A percentile compares a stretch with the other conserved stretches of the same genome.
These are phyloP conservation scores for Orbilia blumenaviensis DNA, from an alignment of 2,329 filamentous ascomycete species.

Conservation along the genomic window DNA sequence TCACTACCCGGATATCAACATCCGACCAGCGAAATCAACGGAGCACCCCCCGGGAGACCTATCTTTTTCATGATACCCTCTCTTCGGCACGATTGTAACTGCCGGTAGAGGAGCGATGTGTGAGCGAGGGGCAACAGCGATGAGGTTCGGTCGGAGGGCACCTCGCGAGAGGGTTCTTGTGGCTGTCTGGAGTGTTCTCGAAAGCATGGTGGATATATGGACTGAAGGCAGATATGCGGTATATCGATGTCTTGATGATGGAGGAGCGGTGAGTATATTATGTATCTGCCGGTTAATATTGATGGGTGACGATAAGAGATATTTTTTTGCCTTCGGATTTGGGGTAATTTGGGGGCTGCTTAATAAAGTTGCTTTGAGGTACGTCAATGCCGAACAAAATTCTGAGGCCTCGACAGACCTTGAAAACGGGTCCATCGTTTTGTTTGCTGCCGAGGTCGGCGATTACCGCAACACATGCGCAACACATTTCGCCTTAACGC, in stretches of 20 bases:
- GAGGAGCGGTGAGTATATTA: background rate
- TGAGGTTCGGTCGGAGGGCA: conserved; percentile 35
- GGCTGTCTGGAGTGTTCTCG: conserved; percentile 43
- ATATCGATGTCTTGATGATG: too few relatives aligned
- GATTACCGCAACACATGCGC: conserved; percentile 41
- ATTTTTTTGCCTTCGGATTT: conserved; percentile 23
- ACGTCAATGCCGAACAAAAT: conserved; percentile 53
- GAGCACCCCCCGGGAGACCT: conserved; percentile 34
- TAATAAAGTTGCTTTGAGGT: conserved; percentile 38
- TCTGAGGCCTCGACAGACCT: conserved; percentile 34
- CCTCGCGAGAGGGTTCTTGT: conserved; percentile 47
- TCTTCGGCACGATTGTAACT: conserved; percentile 34
- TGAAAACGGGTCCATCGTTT: background rate
- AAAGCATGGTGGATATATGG: conserved; percentile 28
- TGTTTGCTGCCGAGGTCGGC: conserved; percentile 52
- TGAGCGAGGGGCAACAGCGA: conserved; percentile 44
- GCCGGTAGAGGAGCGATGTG: conserved; percentile 32
- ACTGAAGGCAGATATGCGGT: background rate
- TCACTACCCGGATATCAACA: background rate
- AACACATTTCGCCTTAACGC: conserved; percentile 34
- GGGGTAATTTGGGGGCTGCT: conserved; percentile 27
- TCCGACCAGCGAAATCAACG: background rate
- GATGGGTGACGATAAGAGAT: conserved; percentile 24
- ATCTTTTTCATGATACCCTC: conserved; percentile 59
- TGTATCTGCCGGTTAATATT: background rate